Evolutionary conservation across 2,329 filamentous ascomycete species (phyloP).

Genomic region (Stenocarpella maydis): DNA sequence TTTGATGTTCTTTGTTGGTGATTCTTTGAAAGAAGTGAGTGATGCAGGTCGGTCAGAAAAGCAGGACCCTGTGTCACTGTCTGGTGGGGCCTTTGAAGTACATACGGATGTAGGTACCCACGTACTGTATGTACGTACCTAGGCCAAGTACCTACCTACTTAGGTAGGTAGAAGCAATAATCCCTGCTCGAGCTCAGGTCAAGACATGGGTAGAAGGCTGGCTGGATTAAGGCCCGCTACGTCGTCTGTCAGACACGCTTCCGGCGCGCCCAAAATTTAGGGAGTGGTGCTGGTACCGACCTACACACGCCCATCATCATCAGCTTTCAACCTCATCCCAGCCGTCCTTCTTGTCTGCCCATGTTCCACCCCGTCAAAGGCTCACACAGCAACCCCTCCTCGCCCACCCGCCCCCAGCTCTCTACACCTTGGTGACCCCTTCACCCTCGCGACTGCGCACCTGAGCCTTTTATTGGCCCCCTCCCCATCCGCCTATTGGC

Average conservation of each 20-base stretch:
- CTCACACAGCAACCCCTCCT: background rate
- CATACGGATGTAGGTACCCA: no score
- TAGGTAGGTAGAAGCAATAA: background rate
- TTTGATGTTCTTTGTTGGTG: background rate
- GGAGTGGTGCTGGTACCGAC: background rate
- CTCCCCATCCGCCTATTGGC: background rate
- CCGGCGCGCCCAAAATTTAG: conserved; percentile 31
- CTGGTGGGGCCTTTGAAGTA: background rate
- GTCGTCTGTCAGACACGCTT: conserved; percentile 30
- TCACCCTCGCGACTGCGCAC: background rate
- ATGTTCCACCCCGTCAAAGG: background rate
- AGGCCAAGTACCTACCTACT: no score
- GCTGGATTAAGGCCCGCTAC: conserved; percentile 13
- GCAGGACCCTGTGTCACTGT: conserved; percentile 7
- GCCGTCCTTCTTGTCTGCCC: conserved; percentile 15
- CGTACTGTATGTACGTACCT: no score
- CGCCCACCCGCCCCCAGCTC: background rate
- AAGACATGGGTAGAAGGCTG: background rate
- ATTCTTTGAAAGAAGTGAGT: background rate
- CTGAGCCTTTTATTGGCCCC: background rate
- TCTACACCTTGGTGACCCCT: background rate
- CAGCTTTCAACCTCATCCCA: conserved; percentile 19
- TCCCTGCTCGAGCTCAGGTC: conserved; percentile 26
- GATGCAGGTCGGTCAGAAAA: background rate
- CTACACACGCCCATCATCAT: conserved; percentile 16